phyloP scores from a whole-genome alignment of 345 rosid species.

The Bretschneidera sinensis region DNA sequence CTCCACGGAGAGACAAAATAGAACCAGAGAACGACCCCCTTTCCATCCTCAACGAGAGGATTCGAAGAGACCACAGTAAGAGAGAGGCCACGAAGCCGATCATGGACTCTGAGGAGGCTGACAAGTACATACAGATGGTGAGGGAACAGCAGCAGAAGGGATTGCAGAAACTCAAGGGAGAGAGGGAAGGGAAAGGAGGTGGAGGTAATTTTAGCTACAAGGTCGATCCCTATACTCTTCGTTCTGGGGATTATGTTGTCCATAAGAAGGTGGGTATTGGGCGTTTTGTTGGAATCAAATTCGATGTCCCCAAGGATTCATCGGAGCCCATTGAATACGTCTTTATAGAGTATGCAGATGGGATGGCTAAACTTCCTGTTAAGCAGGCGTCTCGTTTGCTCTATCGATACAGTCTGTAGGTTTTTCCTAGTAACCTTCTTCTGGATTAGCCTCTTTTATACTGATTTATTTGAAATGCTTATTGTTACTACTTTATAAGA shows the following conservation, averaged over 20 bases:
- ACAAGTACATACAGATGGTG: slow-evolving; percentile 68
- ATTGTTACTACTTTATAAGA: too few species aligned
- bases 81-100: slow-evolving; percentile 47
- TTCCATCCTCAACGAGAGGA: slow-evolving; percentile 68
- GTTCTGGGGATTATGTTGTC: slow-evolving; percentile 84
- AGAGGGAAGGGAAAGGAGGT: slow-evolving; percentile 29
- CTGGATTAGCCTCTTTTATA: background rate
- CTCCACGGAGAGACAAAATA: slow-evolving; percentile 38
- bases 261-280: slow-evolving; percentile 96
- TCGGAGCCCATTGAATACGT: slow-evolving; percentile 67
- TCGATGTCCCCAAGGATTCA: slow-evolving; percentile 58
- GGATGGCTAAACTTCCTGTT: slow-evolving; percentile 96
- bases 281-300: slow-evolving; percentile 80
- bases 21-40: slow-evolving; percentile 51
- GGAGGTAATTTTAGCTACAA: slow-evolving; percentile 57
- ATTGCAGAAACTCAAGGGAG: slow-evolving; percentile 77
- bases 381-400: slow-evolving; percentile 85
- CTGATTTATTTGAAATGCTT: background rate
- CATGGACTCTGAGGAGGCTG: slow-evolving; percentile 84
- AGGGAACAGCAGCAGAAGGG: slow-evolving; percentile 91
- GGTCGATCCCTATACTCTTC: slow-evolving; percentile 75
- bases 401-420: slow-evolving; percentile 84
- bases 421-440: slow-evolving; percentile 5
- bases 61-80: slow-evolving; percentile 60
- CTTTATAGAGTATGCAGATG: slow-evolving; percentile 89